These are phyloP conservation scores for Aspergillus bridgeri DNA, from an alignment of 495 filamentous ascomycete species.

Conservation along the genomic window DNA sequence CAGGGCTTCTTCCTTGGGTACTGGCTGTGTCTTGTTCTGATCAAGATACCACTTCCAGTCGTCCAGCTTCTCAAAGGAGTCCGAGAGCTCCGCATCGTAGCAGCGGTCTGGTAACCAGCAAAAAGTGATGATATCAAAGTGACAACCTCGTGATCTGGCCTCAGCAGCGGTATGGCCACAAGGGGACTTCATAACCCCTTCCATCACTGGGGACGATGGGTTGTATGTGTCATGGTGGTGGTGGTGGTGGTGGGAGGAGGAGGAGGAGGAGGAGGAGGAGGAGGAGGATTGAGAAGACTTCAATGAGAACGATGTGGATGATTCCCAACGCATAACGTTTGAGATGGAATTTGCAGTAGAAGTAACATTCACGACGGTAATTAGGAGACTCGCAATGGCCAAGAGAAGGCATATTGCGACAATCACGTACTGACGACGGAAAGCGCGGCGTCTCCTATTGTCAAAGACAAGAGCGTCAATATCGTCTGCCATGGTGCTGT, in stretches of 20 bases:
- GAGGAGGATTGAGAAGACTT: background rate
- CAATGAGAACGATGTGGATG: constrained; percentile 2
- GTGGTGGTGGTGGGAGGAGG: too few relatives aligned
- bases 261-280: constrained; percentile 1
- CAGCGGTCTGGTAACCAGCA: constrained; percentile 16
- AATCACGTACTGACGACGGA: constrained; percentile 5
- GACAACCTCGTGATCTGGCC: constrained; percentile 12
- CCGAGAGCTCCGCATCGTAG: constrained; percentile 11
- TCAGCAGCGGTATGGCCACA: constrained; percentile 12
- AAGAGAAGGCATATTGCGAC: constrained; percentile 1
- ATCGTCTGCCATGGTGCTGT: constrained; percentile 1
- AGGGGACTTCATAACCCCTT: constrained; percentile 3
- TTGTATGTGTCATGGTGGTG: constrained; percentile 3
- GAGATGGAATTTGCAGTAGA: constrained; percentile 6
- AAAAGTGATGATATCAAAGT: constrained; percentile 16
- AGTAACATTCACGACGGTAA: constrained; percentile 1
- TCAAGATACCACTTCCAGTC: constrained; percentile 19
- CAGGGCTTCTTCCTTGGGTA: constrained; percentile 10
- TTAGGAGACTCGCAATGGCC: constrained; percentile 3
- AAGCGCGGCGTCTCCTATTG: constrained; percentile 4
- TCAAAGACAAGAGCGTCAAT: background rate
- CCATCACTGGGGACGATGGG: constrained; percentile 1
- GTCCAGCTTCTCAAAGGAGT: background rate
- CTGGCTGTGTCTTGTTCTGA: constrained; percentile 4
- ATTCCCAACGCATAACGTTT: constrained; percentile 3